phyloP scores from a whole-genome alignment of 2,329 filamentous ascomycete genomes.

The Neopestalotiopsis sp. region DNA sequence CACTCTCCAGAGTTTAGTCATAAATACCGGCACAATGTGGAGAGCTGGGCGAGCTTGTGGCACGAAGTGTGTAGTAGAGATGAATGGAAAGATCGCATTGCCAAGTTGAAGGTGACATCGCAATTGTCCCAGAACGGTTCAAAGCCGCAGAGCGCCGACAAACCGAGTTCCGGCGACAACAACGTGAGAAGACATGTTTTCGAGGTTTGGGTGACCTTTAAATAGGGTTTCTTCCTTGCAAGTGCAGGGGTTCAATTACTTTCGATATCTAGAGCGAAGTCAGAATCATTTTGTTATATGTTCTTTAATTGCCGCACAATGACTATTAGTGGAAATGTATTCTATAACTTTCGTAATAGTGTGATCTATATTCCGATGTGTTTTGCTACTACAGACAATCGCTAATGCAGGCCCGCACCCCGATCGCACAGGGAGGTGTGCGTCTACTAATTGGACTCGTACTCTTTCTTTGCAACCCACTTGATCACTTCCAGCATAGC shows the following conservation, averaged over 20 bases:
- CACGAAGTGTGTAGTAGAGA: slow-evolving; percentile 25
- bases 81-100: slow-evolving; percentile 28
- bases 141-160: slow-evolving; percentile 18
- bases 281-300: neutral
- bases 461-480: slow-evolving; percentile 43
- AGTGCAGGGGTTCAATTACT: neutral
- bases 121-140: slow-evolving; percentile 25
- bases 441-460: slow-evolving; percentile 12
- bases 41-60: slow-evolving; percentile 33
- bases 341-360: no score
- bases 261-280: neutral
- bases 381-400: no score
- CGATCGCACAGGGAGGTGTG: neutral
- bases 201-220: slow-evolving; percentile 34
- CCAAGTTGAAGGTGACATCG: slow-evolving; percentile 29
- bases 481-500: slow-evolving; percentile 58
- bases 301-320: neutral
- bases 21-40: slow-evolving; percentile 28
- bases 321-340: no score
- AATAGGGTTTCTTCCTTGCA: neutral
- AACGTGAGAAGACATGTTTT: slow-evolving; percentile 29
- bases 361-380: no score
- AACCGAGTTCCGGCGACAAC: slow-evolving; percentile 16
- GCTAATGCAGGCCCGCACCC: no score
- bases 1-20: slow-evolving; percentile 19